These are phyloP conservation scores for Guillardia theta DNA, from an alignment of 78 protist genomes.

Conservation along the genomic window DNA sequence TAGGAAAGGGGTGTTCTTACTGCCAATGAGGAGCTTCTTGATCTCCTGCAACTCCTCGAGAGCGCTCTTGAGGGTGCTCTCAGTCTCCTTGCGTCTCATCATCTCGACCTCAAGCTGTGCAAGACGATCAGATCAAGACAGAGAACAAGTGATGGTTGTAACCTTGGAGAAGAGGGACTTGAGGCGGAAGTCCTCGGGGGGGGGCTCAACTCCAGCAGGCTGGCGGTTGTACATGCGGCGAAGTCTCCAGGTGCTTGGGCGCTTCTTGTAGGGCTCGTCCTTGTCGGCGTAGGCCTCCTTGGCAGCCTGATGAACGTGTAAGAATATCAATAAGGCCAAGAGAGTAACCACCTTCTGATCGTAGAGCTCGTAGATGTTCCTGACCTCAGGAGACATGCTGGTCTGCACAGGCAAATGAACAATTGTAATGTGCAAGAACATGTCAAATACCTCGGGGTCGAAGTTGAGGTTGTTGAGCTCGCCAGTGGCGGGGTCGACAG, in stretches of 20 bases:
- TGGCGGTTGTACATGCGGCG: not conserved
- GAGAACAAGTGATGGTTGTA: too few relatives aligned
- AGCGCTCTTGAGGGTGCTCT: not conserved
- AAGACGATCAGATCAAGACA: too few relatives aligned
- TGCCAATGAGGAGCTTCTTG: too few relatives aligned
- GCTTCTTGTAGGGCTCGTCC: not conserved
- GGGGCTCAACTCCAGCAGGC: not conserved
- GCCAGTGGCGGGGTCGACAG: not conserved
- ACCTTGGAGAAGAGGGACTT: not conserved
- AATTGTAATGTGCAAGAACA: too few relatives aligned
- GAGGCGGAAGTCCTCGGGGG: not conserved
- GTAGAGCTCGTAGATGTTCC: not conserved
- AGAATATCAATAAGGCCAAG: too few relatives aligned
- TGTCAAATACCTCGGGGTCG: conserved; percentile 37
- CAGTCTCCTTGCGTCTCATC: not conserved
- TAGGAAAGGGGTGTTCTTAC: too few relatives aligned
- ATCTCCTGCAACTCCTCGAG: not conserved
- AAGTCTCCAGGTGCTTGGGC: not conserved
- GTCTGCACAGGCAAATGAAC: too few relatives aligned
- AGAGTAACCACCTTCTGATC: too few relatives aligned
- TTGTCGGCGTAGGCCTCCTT: not conserved
- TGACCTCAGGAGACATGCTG: not conserved
- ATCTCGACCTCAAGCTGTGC: not conserved
- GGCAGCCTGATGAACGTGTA: too few relatives aligned
- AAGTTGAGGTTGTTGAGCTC: not conserved